Conservation (phyloP, 768 basidiomycete species). For the Boletus huronensis region DNA sequence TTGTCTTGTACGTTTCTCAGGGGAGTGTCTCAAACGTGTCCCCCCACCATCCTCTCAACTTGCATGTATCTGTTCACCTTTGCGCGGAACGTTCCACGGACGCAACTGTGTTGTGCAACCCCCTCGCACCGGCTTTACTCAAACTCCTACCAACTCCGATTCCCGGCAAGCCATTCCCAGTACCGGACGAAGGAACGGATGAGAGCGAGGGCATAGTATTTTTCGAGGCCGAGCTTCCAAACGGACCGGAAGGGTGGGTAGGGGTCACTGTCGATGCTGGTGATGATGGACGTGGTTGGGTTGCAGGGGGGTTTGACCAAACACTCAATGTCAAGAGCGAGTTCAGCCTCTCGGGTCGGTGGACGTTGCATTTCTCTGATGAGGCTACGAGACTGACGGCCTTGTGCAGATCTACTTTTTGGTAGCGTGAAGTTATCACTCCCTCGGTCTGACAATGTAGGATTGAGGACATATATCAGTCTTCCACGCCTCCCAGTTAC, state of each 20-base stretch:
- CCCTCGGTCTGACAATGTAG: slow-evolving; percentile 21
- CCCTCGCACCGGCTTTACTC: slow-evolving; percentile 44
- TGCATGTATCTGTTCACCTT: slow-evolving; percentile 45
- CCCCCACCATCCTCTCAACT: slow-evolving; percentile 44
- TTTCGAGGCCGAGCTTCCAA: slow-evolving; percentile 49
- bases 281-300: slow-evolving; percentile 57
- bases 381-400: slow-evolving; percentile 7
- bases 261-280: slow-evolving; percentile 49
- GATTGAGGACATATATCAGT: slow-evolving; percentile 41
- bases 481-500: slow-evolving; percentile 58
- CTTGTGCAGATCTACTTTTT: slow-evolving; percentile 39
- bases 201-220: slow-evolving; percentile 73
- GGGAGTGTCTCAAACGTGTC: slow-evolving; percentile 51
- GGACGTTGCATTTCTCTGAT: not conserved
- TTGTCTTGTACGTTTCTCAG: slow-evolving; percentile 58
- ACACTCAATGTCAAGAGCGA: slow-evolving; percentile 32
- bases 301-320: slow-evolving; percentile 51
- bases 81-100: slow-evolving; percentile 37
- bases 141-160: slow-evolving; percentile 63
- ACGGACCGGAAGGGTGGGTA: slow-evolving; percentile 38
- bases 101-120: slow-evolving; percentile 32
- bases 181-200: slow-evolving; percentile 63
- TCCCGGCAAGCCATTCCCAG: slow-evolving; percentile 54
- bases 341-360: slow-evolving; percentile 42
- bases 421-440: slow-evolving; percentile 35